Evolutionary conservation across 805 yeast genomes (phyloP).

Genomic region (Blastobotrys americana): DNA sequence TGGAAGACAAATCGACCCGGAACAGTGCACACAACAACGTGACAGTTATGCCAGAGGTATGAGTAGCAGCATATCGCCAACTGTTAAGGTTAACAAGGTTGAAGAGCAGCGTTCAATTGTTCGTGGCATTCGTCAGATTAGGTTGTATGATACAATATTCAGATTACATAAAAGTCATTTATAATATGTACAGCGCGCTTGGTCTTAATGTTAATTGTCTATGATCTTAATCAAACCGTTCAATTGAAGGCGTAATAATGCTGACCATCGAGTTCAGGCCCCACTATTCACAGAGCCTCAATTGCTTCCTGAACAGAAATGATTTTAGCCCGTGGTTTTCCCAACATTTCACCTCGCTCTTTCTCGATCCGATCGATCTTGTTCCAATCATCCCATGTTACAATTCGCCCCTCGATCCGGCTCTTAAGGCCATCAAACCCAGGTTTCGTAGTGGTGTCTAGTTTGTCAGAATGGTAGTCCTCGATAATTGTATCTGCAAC

Average conservation of each 20-base stretch:
- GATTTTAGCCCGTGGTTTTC: constrained; percentile 56
- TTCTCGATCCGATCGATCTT: constrained; percentile 49
- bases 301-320: constrained; percentile 45
- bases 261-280: neutral
- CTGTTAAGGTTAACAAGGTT: too few species aligned
- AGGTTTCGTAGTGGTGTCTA: constrained; percentile 19
- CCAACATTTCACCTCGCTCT: constrained; percentile 39
- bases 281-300: constrained; percentile 1
- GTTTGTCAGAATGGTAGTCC: constrained; percentile 40
- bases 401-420: constrained; percentile 25
- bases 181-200: too few species aligned
- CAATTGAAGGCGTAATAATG: neutral
- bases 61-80: too few species aligned
- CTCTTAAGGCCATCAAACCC: constrained; percentile 30
- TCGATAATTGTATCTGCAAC: constrained; percentile 59
- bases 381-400: constrained; percentile 65
- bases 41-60: too few species aligned
- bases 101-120: too few species aligned
- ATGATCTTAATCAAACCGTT: too few species aligned
- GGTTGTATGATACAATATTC: too few species aligned
- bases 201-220: too few species aligned
- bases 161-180: too few species aligned
- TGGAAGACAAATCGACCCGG: too few species aligned
- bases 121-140: too few species aligned
- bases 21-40: too few species aligned